Evolutionary conservation across 768 basidiomycete genomes (phyloP).

Genomic region (Suillus variegatus): DNA sequence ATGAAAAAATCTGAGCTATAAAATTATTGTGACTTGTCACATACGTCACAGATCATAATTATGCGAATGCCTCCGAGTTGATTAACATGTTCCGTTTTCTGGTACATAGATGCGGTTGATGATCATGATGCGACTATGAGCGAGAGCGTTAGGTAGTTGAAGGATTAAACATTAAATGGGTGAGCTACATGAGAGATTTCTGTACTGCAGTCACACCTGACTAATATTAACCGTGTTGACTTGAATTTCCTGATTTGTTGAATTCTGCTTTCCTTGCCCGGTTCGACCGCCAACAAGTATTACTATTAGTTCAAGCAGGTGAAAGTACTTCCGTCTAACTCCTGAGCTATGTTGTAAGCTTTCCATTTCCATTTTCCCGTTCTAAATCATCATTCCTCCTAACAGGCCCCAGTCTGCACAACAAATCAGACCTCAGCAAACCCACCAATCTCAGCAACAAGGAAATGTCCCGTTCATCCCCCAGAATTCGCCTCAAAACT

Average conservation of each 20-base stretch:
- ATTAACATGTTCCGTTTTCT: not conserved
- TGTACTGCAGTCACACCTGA: not conserved
- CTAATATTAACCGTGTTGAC: not conserved
- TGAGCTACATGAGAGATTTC: slow-evolving; percentile 12
- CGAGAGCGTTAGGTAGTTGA: not conserved
- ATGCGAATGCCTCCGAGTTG: not conserved
- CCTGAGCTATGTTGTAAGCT: slow-evolving; percentile 36
- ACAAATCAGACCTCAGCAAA: slow-evolving; percentile 29
- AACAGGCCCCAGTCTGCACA: slow-evolving; percentile 43
- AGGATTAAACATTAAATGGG: not conserved
- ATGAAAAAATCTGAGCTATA: slow-evolving; percentile 10
- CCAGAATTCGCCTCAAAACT: slow-evolving; percentile 19
- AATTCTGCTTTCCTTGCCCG: not conserved
- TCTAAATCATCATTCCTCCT: slow-evolving; percentile 6
- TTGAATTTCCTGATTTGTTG: slow-evolving; percentile 8
- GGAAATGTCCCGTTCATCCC: slow-evolving; percentile 18
- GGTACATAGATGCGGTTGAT: not conserved
- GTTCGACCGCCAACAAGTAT: slow-evolving; percentile 8
- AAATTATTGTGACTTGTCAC: slow-evolving; percentile 4
- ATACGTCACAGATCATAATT: not conserved
- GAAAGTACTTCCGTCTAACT: slow-evolving; percentile 5
- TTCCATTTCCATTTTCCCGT: not conserved
- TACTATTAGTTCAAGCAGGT: slow-evolving; percentile 6
- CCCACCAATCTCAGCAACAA: slow-evolving; percentile 15
- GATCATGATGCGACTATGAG: not conserved